Base-by-base conservation (phyloP, 495 filamentous ascomycete genomes). In the Penicillium herquei region DNA sequence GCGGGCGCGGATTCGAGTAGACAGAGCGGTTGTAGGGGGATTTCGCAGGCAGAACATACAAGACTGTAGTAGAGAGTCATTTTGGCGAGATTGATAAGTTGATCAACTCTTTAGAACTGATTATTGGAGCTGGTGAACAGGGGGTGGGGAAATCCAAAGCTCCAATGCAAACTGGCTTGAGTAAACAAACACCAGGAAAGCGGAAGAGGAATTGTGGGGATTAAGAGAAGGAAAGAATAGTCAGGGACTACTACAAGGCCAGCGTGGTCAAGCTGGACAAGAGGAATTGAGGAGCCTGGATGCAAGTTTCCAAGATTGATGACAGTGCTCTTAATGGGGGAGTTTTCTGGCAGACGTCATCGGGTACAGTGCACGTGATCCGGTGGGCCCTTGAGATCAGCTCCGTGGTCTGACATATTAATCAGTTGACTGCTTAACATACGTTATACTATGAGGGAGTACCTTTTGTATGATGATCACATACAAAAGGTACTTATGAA, bases 41-140 rank as follows among this genome's bases (percentile, higher is more conserved):
- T 50, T 13, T 16, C 21, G 7, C n/a, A 21, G 8, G 9, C 41
- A 12, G 49, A 44, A 84, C 91, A 69, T 89, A 97, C 94, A 52
- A 98, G 84, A 64, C 84, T 92, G 82, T 96, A 98, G 81, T 98
- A 98, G 71, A 98, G 92, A 75, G 95, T 98, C 94, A 98, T 98
- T 56, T 72, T 87, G 83, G 61, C 67, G 62, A 61, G 16, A 37
- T 17, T 48, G 51, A 53, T 51, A 12, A 34, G 26, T 33, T 37
- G 14, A 55, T 37, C 26, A 31, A 58, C 13, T 51, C 37, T 50
- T 47, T 18, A 52, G 51, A 40, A 61, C 16, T 32, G 49, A 50
- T 47, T 52, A 57, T 55, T 46, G 46, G 56, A 33, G 45, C 32
- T 55, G 53, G 39, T 53, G 45, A 59, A 66, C 57, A 61, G 56